phyloP scores from a whole-genome alignment of 805 yeast species.

The Zygotorulaspora chibaensis region DNA sequence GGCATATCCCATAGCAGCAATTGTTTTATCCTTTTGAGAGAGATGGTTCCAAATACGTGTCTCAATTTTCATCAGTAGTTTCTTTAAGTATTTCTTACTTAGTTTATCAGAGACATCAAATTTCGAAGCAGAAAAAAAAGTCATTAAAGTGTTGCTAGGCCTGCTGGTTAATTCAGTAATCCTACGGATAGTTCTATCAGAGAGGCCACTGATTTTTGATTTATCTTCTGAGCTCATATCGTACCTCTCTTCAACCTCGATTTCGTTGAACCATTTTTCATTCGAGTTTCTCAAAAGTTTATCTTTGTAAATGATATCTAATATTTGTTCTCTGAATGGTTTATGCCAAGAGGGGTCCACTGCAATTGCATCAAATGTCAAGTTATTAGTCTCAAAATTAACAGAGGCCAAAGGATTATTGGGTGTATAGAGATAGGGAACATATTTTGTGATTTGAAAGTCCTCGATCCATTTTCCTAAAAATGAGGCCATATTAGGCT shows the following conservation, averaged over 20 bases:
- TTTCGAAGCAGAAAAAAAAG: conserved; percentile 2
- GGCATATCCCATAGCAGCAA: conserved; percentile 5
- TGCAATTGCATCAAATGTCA: neutral
- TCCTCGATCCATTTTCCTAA: conserved; percentile 12
- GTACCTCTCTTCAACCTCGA: conserved; percentile 17
- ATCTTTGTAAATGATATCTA: conserved; percentile 9
- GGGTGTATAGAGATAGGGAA: conserved; percentile 59
- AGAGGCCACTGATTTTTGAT: conserved; percentile 1
- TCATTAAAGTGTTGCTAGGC: neutral
- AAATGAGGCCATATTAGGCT: conserved; percentile 18
- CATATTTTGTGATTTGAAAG: conserved; percentile 39
- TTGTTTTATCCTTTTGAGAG: conserved; percentile 6
- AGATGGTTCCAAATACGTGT: conserved; percentile 9
- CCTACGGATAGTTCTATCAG: conserved; percentile 1
- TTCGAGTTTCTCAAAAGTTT: neutral
- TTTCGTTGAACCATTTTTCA: conserved; percentile 14
- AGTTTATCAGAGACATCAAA: neutral
- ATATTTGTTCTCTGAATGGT: conserved; percentile 15
- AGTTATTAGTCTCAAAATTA: conserved; percentile 25
- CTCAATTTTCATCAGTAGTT: conserved; percentile 6
- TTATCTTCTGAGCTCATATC: conserved; percentile 6
- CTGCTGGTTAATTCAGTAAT: conserved; percentile 1
- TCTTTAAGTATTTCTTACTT: conserved; percentile 1
- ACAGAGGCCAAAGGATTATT: conserved; percentile 34
- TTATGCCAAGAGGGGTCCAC: conserved; percentile 5